A percentile compares a stretch with the other conserved stretches of the same genome.
phyloP scores from a whole-genome alignment of 371 early-diverging fungal genomes.

The Paraphysoderma sedebokerense region DNA sequence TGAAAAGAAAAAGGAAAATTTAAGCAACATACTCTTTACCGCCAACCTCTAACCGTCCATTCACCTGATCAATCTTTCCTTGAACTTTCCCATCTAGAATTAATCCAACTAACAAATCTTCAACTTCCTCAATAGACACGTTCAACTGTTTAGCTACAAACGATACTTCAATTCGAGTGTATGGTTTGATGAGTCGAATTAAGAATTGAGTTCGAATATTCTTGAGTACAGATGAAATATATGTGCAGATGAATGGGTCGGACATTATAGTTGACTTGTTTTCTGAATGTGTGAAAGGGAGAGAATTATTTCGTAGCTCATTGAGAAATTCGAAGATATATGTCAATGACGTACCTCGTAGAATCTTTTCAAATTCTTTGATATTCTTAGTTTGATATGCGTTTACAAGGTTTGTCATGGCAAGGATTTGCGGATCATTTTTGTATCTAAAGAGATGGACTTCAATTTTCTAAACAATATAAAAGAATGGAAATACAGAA shows the following conservation, averaged over 20 bases:
- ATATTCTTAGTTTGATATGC: conserved; percentile 83
- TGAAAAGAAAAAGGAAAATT: neutral
- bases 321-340: neutral
- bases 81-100: conserved; percentile 70
- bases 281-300: conserved; percentile 12
- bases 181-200: conserved; percentile 66
- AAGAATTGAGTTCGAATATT: conserved; percentile 80
- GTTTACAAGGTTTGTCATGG: conserved; percentile 77
- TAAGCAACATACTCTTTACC: neutral
- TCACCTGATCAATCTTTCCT: conserved; percentile 74
- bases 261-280: conserved; percentile 61
- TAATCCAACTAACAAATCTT: conserved; percentile 61
- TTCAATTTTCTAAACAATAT: neutral
- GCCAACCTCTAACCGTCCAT: conserved; percentile 11
- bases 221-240: conserved; percentile 74
- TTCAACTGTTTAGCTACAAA: conserved; percentile 68
- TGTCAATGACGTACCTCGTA: conserved; percentile 21
- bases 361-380: conserved; percentile 63
- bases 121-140: conserved; percentile 53
- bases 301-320: neutral
- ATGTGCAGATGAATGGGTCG: conserved; percentile 71
- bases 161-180: conserved; percentile 66
- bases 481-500: neutral
- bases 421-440: conserved; percentile 71
- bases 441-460: conserved; percentile 40